Percentiles rank a stretch among this genome's conserved stretches.
phyloP scores from a whole-genome alignment of 345 rosid genomes.

The Gossypium turneri region DNA sequence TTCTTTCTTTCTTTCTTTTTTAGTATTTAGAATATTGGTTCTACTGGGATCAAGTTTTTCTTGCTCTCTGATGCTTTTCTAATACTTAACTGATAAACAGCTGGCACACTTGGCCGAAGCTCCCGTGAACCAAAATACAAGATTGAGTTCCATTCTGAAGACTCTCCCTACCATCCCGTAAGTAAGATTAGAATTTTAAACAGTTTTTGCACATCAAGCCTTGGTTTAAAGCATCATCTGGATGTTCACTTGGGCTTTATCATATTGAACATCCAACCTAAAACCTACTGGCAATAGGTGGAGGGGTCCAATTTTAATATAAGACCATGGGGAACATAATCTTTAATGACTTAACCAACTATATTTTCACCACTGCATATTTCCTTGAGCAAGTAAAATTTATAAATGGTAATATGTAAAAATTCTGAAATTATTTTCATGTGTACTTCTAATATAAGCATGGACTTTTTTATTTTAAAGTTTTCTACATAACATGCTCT shows the following conservation, averaged over 20 bases:
- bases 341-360: neutral
- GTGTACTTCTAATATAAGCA: neutral
- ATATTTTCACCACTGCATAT: neutral
- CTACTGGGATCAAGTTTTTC: neutral
- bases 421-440: neutral
- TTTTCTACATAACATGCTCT: neutral
- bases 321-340: neutral
- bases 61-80: neutral
- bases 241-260: neutral
- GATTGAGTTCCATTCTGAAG: conserved; percentile 66
- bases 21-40: neutral
- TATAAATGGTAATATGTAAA: neutral
- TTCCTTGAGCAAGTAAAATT: neutral
- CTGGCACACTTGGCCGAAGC: conserved; percentile 63
- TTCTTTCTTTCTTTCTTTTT: neutral
- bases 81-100: conserved; percentile 27
- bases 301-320: too few species aligned
- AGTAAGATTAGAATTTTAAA: conserved; percentile 21
- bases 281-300: neutral
- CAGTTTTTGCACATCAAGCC: neutral
- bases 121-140: conserved; percentile 79
- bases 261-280: neutral
- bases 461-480: neutral
- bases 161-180: conserved; percentile 77
- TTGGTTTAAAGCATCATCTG: conserved; percentile 2